Conservation (phyloP, 2,329 filamentous ascomycete genomes). For the Zarea fungicola region DNA sequence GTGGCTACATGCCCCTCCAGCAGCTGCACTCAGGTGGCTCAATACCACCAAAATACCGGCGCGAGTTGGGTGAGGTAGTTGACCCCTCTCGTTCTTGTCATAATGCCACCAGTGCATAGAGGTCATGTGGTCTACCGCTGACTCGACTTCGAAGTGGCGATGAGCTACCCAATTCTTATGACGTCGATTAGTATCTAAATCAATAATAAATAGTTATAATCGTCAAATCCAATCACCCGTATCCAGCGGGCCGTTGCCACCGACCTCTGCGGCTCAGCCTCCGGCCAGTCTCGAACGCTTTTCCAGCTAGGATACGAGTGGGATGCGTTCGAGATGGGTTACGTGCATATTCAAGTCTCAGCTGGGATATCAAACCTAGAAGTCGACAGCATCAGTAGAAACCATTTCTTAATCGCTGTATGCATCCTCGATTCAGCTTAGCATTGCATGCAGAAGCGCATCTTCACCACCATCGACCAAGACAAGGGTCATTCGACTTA, state of each 20-base stretch:
- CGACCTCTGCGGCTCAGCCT: background rate
- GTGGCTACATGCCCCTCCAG: background rate
- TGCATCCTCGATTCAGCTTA: background rate
- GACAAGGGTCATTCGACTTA: slow-evolving; percentile 1
- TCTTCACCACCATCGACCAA: slow-evolving; percentile 3
- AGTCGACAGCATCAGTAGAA: too few species aligned
- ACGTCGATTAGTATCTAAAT: background rate
- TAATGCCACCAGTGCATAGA: background rate
- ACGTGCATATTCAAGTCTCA: too few species aligned
- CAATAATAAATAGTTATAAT: background rate
- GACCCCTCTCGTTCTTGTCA: background rate
- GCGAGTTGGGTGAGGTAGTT: too few species aligned
- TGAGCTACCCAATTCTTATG: background rate
- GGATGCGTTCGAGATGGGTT: too few species aligned
- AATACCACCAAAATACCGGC: too few species aligned
- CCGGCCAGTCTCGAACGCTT: background rate
- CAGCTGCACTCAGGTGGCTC: too few species aligned
- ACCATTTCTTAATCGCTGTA: background rate
- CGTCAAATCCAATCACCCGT: background rate
- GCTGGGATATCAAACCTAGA: too few species aligned
- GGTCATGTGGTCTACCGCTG: background rate
- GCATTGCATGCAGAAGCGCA: background rate
- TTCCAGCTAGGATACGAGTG: too few species aligned
- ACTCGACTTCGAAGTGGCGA: background rate
- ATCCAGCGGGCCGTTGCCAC: slow-evolving; percentile 1